Conservation (phyloP, 2,329 filamentous ascomycete genomes). For the Paecilomyces formosus region DNA sequence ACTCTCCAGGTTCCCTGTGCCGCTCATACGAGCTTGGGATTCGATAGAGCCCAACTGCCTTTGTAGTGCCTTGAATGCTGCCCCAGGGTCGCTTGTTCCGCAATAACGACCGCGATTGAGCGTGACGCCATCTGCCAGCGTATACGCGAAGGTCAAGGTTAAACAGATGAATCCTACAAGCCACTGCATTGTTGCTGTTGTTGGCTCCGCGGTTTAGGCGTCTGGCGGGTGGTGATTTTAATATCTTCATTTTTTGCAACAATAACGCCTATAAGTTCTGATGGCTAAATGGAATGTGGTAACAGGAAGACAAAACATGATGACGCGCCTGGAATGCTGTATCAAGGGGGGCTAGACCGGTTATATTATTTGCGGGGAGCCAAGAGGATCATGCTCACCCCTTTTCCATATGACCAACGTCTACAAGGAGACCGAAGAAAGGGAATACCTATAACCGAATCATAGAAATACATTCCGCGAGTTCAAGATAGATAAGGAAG, state of each 20-base stretch:
- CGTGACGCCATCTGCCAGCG: conserved; percentile 7
- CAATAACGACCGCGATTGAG: conserved; percentile 19
- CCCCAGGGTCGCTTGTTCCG: conserved; percentile 21
- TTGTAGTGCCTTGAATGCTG: conserved; percentile 18
- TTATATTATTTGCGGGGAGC: background rate
- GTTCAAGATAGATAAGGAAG: background rate
- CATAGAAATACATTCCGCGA: background rate
- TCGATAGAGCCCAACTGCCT: conserved; percentile 14
- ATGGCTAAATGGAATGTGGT: background rate
- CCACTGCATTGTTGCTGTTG: conserved; percentile 16
- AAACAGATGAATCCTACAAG: conserved; percentile 12
- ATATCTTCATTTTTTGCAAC: background rate
- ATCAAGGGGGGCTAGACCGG: conserved; percentile 1
- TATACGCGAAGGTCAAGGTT: conserved; percentile 10
- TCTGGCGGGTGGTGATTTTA: background rate
- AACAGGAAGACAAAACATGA: conserved; percentile 3
- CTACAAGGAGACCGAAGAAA: background rate
- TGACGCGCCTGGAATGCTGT: conserved; percentile 10
- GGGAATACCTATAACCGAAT: background rate
- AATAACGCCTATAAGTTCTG: background rate
- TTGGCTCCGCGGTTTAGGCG: conserved; percentile 1
- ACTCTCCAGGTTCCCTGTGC: conserved; percentile 11
- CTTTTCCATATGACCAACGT: background rate
- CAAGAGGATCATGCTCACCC: background rate
- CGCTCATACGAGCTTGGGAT: conserved; percentile 2